Base-by-base conservation (phyloP, 805 yeast species). In the Ogataea minuta region DNA sequence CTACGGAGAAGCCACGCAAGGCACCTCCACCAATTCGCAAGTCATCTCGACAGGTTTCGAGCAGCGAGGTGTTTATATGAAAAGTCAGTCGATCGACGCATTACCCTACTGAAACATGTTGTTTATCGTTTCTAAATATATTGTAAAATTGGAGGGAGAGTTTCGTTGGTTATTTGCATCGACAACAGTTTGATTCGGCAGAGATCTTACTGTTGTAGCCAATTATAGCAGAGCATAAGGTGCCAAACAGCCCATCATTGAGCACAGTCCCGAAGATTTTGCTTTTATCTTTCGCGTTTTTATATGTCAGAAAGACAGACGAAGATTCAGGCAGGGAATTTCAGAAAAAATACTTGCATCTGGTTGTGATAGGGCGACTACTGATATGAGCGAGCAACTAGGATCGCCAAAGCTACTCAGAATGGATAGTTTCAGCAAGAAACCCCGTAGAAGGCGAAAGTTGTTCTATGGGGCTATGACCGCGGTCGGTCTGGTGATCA, bases 21-120 rank as follows among this genome's bases (percentile, higher is more conserved):
- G 33, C 35, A 3, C 63, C 63, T 6, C 64, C 63, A 3, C 50
- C 52, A 5, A 58, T 57, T 21, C 44, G 51, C 16, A 49, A 53
- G 28, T 43, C 62, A 6, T 57, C 63, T 4, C 45, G 62, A 26
- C 50, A 44, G 26, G 59, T 57, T 6, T 56, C 61, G 9, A 47
- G 39, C 20, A 44, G 53, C 28, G 61, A 54, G 29, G 42, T 56
- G 25, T 56, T 56, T 24, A 44, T 56, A 29, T 56, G 42, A 35
- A 10, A 21, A 8, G 5, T 19, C 8, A 17, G 27, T 8, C 35
- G 21, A 36, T 29, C 39, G 42, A 30, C 45, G 38, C 44, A 40
- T 39, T 33, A 28, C 24, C 19, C 31, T 27, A 15, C 24, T 15
- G 7, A n/a, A 10, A 5, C 7, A 12, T 17, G 1, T 17, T 42